Evolutionary conservation across 2,329 filamentous ascomycete genomes (phyloP).

Genomic region (Neofusicoccum umdonicola): DNA sequence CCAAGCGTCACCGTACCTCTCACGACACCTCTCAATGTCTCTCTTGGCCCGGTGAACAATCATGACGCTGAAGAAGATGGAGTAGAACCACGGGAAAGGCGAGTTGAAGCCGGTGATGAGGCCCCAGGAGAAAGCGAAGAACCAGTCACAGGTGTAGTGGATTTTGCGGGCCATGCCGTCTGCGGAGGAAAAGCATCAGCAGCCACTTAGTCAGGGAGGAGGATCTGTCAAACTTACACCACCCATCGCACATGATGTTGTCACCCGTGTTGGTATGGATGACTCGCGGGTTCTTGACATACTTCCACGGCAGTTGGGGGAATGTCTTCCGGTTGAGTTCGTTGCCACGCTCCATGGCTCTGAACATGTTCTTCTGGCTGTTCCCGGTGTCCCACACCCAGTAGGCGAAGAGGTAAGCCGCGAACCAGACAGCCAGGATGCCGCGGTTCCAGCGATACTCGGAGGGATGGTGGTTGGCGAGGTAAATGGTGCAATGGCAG

Average conservation of each 20-base stretch:
- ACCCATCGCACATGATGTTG: constrained; percentile 73
- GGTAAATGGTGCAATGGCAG: constrained; percentile 88
- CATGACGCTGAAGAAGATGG: constrained; percentile 72
- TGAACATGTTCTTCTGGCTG: constrained; percentile 91
- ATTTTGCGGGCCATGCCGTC: constrained; percentile 69
- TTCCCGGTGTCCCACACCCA: constrained; percentile 92
- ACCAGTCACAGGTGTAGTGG: constrained; percentile 75
- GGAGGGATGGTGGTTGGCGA: constrained; percentile 36
- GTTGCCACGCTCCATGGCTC: constrained; percentile 70
- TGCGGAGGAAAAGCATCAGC: constrained; percentile 25
- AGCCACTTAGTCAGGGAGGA: not conserved
- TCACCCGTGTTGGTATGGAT: constrained; percentile 69
- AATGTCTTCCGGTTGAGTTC: constrained; percentile 64
- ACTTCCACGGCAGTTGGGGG: constrained; percentile 80
- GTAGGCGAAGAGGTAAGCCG: constrained; percentile 55
- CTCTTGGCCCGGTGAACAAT: constrained; percentile 70
- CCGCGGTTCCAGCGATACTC: constrained; percentile 69
- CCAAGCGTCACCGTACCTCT: constrained; percentile 77
- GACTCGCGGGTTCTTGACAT: constrained; percentile 70
- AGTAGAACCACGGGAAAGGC: constrained; percentile 82
- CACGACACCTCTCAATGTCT: constrained; percentile 68
- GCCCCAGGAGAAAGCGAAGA: constrained; percentile 72
- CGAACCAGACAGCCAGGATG: constrained; percentile 50
- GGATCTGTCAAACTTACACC: constrained; percentile 48
- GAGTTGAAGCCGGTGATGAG: constrained; percentile 72